Conservation (phyloP, 208 protist species). For the Trypanosoma cruzi region DNA sequence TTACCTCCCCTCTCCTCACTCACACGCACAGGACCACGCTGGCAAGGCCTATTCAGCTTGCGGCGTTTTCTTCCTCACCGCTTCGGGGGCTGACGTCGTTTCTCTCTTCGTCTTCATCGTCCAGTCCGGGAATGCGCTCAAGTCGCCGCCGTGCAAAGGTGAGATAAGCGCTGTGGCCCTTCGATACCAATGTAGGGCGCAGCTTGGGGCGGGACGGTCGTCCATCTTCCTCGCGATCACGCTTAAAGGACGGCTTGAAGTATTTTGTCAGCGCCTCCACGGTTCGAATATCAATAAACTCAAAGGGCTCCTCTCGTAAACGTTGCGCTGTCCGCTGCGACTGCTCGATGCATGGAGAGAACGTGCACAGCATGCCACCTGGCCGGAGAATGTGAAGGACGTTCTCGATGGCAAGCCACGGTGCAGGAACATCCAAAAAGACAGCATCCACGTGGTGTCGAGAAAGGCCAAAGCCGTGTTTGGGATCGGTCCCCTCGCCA, state of each 20-base stretch:
- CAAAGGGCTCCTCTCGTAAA: conserved; percentile 60
- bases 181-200: conserved; percentile 53
- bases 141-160: conserved; percentile 87
- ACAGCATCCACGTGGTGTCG: conserved; percentile 81
- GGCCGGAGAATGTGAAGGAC: conserved; percentile 78
- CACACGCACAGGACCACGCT: not conserved
- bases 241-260: conserved; percentile 74
- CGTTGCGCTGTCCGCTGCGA: conserved; percentile 79
- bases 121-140: conserved; percentile 22
- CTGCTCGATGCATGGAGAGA: conserved; percentile 95
- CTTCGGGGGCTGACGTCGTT: conserved; percentile 1
- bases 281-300: conserved; percentile 89
- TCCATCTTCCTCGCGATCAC: conserved; percentile 38
- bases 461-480: conserved; percentile 75
- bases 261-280: conserved; percentile 84
- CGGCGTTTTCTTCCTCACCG: conserved; percentile 8
- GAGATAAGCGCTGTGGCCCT: conserved; percentile 93
- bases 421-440: conserved; percentile 93
- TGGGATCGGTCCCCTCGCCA: conserved; percentile 38
- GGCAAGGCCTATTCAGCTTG: not conserved
- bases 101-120: conserved; percentile 12
- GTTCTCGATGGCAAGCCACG: conserved; percentile 88
- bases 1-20: not conserved
- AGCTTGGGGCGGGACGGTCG: conserved; percentile 44
- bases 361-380: conserved; percentile 91